Conservation (phyloP, 163 green algal genomes). For the Prototheca wickerhamii region DNA sequence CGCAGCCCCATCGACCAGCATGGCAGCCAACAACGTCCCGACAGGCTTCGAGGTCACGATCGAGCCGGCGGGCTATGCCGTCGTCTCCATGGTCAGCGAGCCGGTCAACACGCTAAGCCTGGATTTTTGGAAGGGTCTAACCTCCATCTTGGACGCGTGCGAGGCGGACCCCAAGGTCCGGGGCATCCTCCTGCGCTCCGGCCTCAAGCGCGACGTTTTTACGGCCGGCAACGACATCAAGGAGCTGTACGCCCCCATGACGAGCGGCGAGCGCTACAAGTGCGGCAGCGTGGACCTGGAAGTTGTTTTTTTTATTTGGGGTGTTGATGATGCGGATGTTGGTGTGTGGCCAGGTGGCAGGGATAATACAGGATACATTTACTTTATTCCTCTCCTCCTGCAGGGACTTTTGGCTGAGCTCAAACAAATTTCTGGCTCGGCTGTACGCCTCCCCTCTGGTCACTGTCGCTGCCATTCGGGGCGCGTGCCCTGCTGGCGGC, state of each 20-base stretch:
- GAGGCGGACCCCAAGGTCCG: constrained; percentile 33
- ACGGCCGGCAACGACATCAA: constrained; percentile 67
- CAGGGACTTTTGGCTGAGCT: constrained; percentile 41
- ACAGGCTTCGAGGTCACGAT: not conserved
- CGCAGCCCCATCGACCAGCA: no score
- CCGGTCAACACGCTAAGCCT: constrained; percentile 53
- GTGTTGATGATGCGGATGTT: not conserved
- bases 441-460: constrained; percentile 44
- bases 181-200: constrained; percentile 39
- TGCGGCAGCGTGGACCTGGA: not conserved
- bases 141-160: constrained; percentile 17
- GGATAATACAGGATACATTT: constrained; percentile 40
- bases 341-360: constrained; percentile 19
- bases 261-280: constrained; percentile 33
- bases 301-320: constrained; percentile 5
- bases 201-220: constrained; percentile 43
- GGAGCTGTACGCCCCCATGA: constrained; percentile 56
- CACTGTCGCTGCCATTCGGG: constrained; percentile 50
- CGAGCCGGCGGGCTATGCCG: constrained; percentile 2
- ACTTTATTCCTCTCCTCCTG: constrained; percentile 15
- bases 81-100: constrained; percentile 31
- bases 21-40: not conserved
- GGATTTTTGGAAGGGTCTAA: constrained; percentile 39
- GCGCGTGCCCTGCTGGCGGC: constrained; percentile 61
- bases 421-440: constrained; percentile 38